These are phyloP conservation scores for Helicocarpus griseus DNA, from an alignment of 2,329 filamentous ascomycete genomes.

Conservation along the genomic window DNA sequence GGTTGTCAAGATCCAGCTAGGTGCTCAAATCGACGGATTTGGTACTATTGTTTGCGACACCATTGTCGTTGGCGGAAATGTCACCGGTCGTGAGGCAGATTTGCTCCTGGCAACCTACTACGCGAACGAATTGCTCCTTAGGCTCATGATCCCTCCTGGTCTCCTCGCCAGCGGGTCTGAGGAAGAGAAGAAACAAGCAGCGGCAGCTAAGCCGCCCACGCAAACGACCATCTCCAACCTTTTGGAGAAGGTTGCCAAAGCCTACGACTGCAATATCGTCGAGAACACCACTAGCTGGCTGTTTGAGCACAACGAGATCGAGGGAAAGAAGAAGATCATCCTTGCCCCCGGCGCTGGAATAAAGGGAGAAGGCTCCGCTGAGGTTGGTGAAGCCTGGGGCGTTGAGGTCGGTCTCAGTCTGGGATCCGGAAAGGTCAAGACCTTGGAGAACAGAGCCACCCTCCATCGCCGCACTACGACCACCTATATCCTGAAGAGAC, in stretches of 20 bases:
- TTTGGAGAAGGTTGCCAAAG: slow-evolving; percentile 83
- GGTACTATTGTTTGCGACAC: slow-evolving; percentile 94
- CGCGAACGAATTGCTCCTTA: slow-evolving; percentile 86
- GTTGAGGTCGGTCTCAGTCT: slow-evolving; percentile 90
- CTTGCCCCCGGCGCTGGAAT: slow-evolving; percentile 68
- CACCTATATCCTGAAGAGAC: slow-evolving; percentile 88
- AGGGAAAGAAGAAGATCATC: slow-evolving; percentile 97
- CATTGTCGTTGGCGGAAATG: slow-evolving; percentile 61
- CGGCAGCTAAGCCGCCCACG: slow-evolving; percentile 68
- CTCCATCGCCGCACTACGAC: slow-evolving; percentile 87
- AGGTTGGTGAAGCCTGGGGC: slow-evolving; percentile 91
- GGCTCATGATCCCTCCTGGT: slow-evolving; percentile 85
- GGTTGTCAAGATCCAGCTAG: slow-evolving; percentile 95
- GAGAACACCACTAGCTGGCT: slow-evolving; percentile 98
- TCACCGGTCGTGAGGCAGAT: slow-evolving; percentile 73
- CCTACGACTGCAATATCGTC: slow-evolving; percentile 83
- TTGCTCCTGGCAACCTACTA: slow-evolving; percentile 86
- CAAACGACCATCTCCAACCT: slow-evolving; percentile 80
- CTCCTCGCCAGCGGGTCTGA: slow-evolving; percentile 73
- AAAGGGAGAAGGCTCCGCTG: slow-evolving; percentile 82
- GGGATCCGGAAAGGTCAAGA: slow-evolving; percentile 91
- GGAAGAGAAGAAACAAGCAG: slow-evolving; percentile 90
- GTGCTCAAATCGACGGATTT: slow-evolving; percentile 95
- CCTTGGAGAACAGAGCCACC: slow-evolving; percentile 74
- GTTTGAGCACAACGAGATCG: slow-evolving; percentile 95